Percentiles rank a stretch among this genome's conserved stretches.
phyloP scores from a whole-genome alignment of 768 basidiomycete genomes.

The Podaxis pistillaris region DNA sequence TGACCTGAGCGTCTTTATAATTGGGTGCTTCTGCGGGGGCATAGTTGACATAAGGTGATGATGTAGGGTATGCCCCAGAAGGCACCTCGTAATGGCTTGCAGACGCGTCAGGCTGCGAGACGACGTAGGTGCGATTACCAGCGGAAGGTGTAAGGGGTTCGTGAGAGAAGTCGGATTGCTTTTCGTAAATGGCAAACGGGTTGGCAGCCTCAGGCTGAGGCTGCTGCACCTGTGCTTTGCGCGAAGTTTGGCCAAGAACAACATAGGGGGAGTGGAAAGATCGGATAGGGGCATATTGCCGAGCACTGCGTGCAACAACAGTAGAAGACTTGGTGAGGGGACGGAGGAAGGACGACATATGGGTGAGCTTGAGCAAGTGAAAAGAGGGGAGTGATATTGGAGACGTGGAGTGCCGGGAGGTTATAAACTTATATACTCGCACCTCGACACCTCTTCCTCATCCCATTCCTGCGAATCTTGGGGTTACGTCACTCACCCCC shows the following conservation, averaged over 20 bases:
- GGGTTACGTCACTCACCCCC: constrained; percentile 17
- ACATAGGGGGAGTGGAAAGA: constrained; percentile 67
- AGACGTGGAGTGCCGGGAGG: not conserved
- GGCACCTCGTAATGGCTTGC: constrained; percentile 67
- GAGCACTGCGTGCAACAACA: constrained; percentile 20
- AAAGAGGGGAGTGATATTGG: constrained; percentile 4
- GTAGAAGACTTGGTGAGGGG: constrained; percentile 23
- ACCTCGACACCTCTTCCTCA: constrained; percentile 13
- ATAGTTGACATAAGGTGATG: constrained; percentile 44
- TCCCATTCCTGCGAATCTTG: constrained; percentile 22
- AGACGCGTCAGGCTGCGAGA: constrained; percentile 67
- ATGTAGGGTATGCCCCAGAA: constrained; percentile 61
- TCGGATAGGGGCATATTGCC: constrained; percentile 33
- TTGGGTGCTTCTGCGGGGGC: constrained; percentile 38
- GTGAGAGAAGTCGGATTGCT: constrained; percentile 50
- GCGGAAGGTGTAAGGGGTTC: constrained; percentile 44
- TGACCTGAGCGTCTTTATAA: constrained; percentile 31
- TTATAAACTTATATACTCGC: constrained; percentile 25
- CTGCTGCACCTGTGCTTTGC: constrained; percentile 28
- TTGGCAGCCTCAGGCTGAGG: constrained; percentile 47
- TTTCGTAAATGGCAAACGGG: constrained; percentile 51
- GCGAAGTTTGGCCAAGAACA: constrained; percentile 38
- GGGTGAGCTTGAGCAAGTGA: constrained; percentile 14
- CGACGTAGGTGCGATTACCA: constrained; percentile 66
- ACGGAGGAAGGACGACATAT: constrained; percentile 30